Conservation (phyloP, 208 protist species). For the Trypanosoma melophagium region DNA sequence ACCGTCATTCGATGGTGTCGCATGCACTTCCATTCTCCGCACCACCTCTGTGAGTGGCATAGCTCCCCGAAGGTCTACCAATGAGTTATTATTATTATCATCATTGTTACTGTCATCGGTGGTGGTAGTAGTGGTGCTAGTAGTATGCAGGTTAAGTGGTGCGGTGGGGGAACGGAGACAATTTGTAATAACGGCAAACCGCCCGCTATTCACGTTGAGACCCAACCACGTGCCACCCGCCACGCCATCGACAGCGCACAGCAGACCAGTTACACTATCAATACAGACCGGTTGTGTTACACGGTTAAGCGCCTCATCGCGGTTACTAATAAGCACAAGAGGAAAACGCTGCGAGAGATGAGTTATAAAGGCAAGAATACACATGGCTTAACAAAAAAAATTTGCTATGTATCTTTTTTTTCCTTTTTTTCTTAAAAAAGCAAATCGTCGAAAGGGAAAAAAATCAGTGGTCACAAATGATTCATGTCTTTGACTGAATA, state of each 20-base stretch:
- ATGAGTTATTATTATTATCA: not conserved
- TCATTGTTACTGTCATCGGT: not conserved
- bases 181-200: slow-evolving; percentile 62
- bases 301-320: slow-evolving; percentile 51
- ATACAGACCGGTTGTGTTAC: slow-evolving; percentile 35
- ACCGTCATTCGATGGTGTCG: slow-evolving; percentile 19
- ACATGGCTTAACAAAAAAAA: slow-evolving; percentile 36
- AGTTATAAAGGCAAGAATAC: slow-evolving; percentile 59
- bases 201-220: slow-evolving; percentile 45
- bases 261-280: slow-evolving; percentile 30
- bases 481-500: too few species aligned
- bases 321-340: slow-evolving; percentile 59
- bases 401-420: not conserved
- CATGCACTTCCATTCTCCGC: slow-evolving; percentile 33
- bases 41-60: slow-evolving; percentile 45
- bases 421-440: not conserved
- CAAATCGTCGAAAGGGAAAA: not conserved
- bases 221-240: slow-evolving; percentile 73
- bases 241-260: slow-evolving; percentile 50
- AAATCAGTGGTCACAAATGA: not conserved
- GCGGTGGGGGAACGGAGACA: slow-evolving; percentile 43
- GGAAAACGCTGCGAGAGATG: slow-evolving; percentile 54
- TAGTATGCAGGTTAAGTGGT: slow-evolving; percentile 22
- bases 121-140: too few species aligned
- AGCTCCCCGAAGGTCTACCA: slow-evolving; percentile 35